Base-by-base conservation (phyloP, 2,329 filamentous ascomycete genomes). In the Parafenestella ontariensis region DNA sequence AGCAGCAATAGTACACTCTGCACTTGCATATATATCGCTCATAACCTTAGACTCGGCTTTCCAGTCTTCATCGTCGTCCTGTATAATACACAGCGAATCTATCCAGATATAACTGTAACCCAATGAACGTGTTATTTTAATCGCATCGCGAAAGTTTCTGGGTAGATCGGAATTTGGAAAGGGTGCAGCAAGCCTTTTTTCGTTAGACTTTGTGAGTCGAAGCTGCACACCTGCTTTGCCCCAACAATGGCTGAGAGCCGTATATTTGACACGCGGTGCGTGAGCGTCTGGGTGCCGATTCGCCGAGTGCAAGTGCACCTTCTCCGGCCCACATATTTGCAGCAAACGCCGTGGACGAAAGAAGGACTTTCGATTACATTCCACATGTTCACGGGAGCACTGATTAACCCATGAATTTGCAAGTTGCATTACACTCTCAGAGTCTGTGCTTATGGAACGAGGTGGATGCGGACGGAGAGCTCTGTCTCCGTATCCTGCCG, bases 81-180 rank as follows among this genome's bases (percentile, higher is more conserved):
- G 51, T 13, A 54, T 48, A 17, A 53, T 53, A 37, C 50, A 53
- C 3, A 57, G 33, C 31, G 52, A 50, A 26, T 59, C 56, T 5
- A 59, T 56, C 52, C 56, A 59, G 10, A 59, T 40, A 37, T 53
- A 54, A 21, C 21, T 15, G 20, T 48, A n/a, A 10, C 53, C 46
- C 1, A 59, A 9, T 6, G 36, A 28, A 7, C 26, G 23, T 1
- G 46, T 39, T 11, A 56, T 45, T 40, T 15, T 13, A 18, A 52
- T 26, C 3, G 54, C 54, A 24, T 56, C 47, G 2, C 17, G 45
- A 37, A 56, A 56, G 39, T 53, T 56, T 31, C 53, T 51, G 21
- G 49, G 56, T 24, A 53, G 10, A 42, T 18, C n/a, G n/a, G 24
- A 26, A n/a, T 17, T 11, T 4, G 10, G 40, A 6, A 42, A 24